Percentiles rank a stretch among this genome's conserved stretches.
Conservation (phyloP, 2,329 filamentous ascomycete genomes). For the Colletotrichum sp. region DNA sequence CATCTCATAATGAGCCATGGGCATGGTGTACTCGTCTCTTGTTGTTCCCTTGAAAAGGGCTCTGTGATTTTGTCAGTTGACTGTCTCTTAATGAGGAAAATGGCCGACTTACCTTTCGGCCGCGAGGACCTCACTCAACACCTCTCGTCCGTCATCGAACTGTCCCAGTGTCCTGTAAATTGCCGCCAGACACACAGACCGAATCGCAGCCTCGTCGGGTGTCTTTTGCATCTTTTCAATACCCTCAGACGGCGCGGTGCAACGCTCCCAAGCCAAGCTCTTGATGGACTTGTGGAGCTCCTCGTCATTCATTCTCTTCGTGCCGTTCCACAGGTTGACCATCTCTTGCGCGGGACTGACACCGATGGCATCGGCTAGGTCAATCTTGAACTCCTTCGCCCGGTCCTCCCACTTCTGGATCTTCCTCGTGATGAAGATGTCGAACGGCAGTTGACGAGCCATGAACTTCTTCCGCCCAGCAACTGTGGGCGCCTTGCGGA, state of each 20-base stretch:
- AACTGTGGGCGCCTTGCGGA: conserved; percentile 74
- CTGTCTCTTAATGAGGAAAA: fast-evolving
- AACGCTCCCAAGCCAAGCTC: conserved; percentile 70
- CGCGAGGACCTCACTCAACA: conserved; percentile 69
- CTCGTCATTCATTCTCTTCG: conserved; percentile 74
- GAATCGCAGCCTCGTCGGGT: conserved; percentile 67
- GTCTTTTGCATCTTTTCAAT: conserved; percentile 54
- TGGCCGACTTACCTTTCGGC: conserved; percentile 61
- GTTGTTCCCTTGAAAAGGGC: conserved; percentile 61
- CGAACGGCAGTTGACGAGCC: conserved; percentile 87
- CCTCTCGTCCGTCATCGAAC: conserved; percentile 66
- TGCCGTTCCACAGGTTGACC: conserved; percentile 92
- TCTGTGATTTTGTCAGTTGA: conserved; percentile 35
- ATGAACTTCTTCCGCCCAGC: conserved; percentile 90
- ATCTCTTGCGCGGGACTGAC: conserved; percentile 86
- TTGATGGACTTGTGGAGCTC: conserved; percentile 69
- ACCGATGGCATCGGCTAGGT: conserved; percentile 81
- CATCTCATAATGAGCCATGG: conserved; percentile 85
- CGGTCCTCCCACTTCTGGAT: conserved; percentile 86
- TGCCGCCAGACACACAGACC: conserved; percentile 69
- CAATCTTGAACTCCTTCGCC: conserved; percentile 68
- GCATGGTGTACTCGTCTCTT: conserved; percentile 73
- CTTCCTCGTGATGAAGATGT: conserved; percentile 84
- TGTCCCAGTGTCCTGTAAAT: conserved; percentile 68
- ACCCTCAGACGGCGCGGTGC: conserved; percentile 50